A percentile compares a stretch with the other conserved stretches of the same genome.
These are phyloP conservation scores for Nakaseomyces uthaithaninus DNA, from an alignment of 1,139 yeast species.

Conservation along the genomic window DNA sequence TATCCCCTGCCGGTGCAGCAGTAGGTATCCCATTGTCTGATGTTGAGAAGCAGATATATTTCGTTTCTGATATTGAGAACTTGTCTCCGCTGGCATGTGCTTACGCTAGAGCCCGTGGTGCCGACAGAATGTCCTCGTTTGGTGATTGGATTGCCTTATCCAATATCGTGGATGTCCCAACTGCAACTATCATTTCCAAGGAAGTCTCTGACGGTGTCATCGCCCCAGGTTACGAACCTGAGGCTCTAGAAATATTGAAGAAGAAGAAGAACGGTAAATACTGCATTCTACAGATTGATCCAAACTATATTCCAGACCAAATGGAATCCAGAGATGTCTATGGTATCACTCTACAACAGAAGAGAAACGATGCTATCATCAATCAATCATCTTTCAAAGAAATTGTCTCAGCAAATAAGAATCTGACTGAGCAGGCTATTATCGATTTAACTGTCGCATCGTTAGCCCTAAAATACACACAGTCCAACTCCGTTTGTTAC, in stretches of 20 bases:
- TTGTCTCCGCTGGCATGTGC: conserved; percentile 95
- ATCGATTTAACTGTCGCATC: conserved; percentile 95
- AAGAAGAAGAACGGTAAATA: conserved; percentile 96
- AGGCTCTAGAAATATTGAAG: conserved; percentile 78
- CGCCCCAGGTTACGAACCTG: conserved; percentile 94
- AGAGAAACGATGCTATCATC: conserved; percentile 95
- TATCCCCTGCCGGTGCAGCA: conserved; percentile 98
- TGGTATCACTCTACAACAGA: conserved; percentile 91
- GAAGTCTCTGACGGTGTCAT: conserved; percentile 98
- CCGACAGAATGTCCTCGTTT: conserved; percentile 98
- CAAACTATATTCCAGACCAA: conserved; percentile 75
- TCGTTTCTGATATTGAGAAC: conserved; percentile 89
- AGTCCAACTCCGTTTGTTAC: conserved; percentile 95
- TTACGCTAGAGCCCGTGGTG: conserved; percentile 98
- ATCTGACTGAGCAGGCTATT: conserved; percentile 82
- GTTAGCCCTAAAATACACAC: conserved; percentile 92
- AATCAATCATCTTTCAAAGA: conserved; percentile 84
- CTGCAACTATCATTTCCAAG: conserved; percentile 93
- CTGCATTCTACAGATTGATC: conserved; percentile 93
- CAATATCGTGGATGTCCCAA: conserved; percentile 90
- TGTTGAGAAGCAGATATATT: conserved; percentile 87
- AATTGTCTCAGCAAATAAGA: conserved; percentile 79
- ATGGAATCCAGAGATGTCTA: conserved; percentile 90
- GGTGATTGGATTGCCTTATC: conserved; percentile 98
- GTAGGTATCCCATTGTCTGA: conserved; percentile 90